Conservation (phyloP, 768 basidiomycete species). For the Roridomyces roridus region DNA sequence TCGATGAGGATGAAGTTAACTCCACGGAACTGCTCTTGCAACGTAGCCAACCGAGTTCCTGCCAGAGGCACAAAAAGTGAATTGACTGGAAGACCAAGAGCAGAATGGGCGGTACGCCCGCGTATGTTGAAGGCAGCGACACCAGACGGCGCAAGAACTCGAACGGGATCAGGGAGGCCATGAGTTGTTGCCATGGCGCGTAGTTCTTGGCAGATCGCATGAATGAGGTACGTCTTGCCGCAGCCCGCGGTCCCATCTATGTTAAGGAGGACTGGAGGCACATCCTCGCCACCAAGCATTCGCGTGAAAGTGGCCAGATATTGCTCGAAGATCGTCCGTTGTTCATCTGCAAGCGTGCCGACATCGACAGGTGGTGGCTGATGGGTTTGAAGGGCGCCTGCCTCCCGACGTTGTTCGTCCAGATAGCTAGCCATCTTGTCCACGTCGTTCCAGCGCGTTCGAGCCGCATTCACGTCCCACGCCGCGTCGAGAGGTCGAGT, state of each 20-base stretch:
- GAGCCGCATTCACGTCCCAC: background rate
- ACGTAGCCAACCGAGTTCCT: background rate
- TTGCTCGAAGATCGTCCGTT: background rate
- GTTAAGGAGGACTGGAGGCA: background rate
- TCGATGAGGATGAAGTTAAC: conserved; percentile 11
- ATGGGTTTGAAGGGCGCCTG: background rate
- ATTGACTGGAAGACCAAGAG: conserved; percentile 5
- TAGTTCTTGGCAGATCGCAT: conserved; percentile 4
- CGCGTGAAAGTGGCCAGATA: background rate
- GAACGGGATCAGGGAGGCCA: background rate
- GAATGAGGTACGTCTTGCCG: conserved; percentile 9
- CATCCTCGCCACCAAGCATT: background rate
- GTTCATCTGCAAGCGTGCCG: background rate
- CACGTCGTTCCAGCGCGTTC: background rate
- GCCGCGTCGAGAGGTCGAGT: conserved; percentile 2
- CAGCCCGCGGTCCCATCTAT: conserved; percentile 6
- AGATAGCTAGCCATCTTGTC: background rate
- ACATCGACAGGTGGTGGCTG: background rate
- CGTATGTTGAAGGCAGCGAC: conserved; percentile 9
- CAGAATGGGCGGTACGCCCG: conserved; percentile 4
- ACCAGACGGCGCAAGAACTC: conserved; percentile 10
- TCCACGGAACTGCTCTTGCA: conserved; percentile 2
- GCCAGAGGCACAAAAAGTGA: background rate
- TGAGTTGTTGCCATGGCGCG: background rate
- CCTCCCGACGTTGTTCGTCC: background rate